Percentiles rank a stretch among this genome's conserved stretches.
Evolutionary conservation across 305 asterid genomes (phyloP).

Genomic region (Fraxinus latifolia): DNA sequence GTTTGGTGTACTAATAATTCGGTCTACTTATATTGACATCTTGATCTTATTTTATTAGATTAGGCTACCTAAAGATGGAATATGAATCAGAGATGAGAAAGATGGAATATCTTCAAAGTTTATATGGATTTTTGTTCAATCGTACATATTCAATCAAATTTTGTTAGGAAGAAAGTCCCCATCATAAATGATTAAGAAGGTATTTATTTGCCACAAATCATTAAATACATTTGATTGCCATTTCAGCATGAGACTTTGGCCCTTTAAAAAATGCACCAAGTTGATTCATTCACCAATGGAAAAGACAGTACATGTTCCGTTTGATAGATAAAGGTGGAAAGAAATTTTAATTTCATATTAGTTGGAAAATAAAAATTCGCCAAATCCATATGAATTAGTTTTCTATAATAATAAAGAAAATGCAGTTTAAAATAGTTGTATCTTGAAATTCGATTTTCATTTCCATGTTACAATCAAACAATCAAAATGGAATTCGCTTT

Average conservation of each 20-base stretch:
- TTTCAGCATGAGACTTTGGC: background rate
- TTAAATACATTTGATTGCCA: background rate
- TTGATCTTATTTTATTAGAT: background rate
- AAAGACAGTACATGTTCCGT: too few relatives aligned
- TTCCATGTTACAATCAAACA: too few relatives aligned
- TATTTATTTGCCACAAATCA: background rate
- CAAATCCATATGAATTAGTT: too few relatives aligned
- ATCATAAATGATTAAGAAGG: background rate
- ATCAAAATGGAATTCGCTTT: too few relatives aligned
- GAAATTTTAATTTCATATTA: too few relatives aligned
- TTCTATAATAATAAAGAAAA: too few relatives aligned
- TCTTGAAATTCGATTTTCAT: too few relatives aligned
- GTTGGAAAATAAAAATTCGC: too few relatives aligned
- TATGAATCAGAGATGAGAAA: background rate
- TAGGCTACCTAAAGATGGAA: background rate
- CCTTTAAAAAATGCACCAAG: background rate
- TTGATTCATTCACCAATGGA: background rate
- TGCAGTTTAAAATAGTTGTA: too few relatives aligned
- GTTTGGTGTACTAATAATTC: background rate
- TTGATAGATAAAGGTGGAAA: too few relatives aligned
- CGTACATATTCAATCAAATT: background rate
- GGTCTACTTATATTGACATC: background rate
- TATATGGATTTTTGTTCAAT: background rate
- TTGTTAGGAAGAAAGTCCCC: background rate
- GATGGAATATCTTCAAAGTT: background rate